A percentile compares a stretch with the other conserved stretches of the same genome.
Evolutionary conservation across 116 monocot species (phyloP).

Genomic region (Posidonia oceanica): DNA sequence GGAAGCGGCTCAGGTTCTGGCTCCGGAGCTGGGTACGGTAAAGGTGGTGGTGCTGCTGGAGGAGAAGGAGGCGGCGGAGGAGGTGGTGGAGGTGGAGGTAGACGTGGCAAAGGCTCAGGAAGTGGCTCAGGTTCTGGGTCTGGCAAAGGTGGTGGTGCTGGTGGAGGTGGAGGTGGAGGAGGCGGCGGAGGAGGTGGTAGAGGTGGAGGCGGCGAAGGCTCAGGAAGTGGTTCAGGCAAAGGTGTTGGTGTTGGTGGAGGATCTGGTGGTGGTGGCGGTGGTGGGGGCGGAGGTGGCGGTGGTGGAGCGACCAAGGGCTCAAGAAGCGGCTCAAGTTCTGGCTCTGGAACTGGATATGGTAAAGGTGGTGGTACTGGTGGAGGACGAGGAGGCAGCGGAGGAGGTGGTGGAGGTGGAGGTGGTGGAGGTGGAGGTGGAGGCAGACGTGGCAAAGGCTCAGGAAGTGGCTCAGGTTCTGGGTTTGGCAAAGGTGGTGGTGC

Average conservation of each 20-base stretch:
- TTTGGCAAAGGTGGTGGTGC: not conserved
- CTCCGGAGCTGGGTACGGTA: too few relatives aligned
- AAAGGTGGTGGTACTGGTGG: not conserved
- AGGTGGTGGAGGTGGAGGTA: not conserved
- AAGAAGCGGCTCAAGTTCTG: too few relatives aligned
- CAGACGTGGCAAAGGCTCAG: not conserved
- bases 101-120: too few relatives aligned
- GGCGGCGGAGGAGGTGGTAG: not conserved
- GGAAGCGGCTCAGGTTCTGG: too few relatives aligned
- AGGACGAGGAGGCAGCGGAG: too few relatives aligned
- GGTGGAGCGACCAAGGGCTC: too few relatives aligned
- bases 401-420: not conserved
- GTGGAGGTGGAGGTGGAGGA: not conserved
- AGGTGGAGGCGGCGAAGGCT: not conserved
- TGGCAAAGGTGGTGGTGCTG: not conserved
- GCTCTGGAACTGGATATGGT: too few relatives aligned
- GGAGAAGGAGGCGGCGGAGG: not conserved
- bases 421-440: not conserved
- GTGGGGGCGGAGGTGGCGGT: not conserved
- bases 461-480: not conserved
- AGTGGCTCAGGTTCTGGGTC: too few relatives aligned
- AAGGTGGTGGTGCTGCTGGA: not conserved
- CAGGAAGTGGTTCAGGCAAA: not conserved
- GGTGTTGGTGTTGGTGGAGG: not conserved
- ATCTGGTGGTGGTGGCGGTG: not conserved